A percentile compares a stretch with the other conserved stretches of the same genome.
These are phyloP conservation scores for Komagataella populi DNA, from an alignment of 805 yeast species.

Conservation along the genomic window DNA sequence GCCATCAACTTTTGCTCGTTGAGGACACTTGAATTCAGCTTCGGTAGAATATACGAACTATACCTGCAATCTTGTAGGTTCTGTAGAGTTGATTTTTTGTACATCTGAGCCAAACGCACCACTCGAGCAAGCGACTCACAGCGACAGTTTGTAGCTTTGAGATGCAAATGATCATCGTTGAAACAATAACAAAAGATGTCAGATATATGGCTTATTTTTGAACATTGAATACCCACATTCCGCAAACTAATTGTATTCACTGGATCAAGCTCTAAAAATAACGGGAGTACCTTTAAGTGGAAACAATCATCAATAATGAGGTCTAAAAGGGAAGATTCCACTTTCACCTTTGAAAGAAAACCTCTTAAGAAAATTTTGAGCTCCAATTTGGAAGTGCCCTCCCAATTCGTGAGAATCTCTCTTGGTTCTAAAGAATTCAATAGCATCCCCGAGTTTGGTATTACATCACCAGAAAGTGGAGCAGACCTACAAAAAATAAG, in stretches of 20 bases:
- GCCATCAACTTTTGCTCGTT: background rate
- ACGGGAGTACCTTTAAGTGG: conserved; percentile 29
- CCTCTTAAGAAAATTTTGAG: background rate
- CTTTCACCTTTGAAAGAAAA: conserved; percentile 12
- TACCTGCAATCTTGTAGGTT: conserved; percentile 2
- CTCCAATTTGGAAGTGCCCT: conserved; percentile 22
- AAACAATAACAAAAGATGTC: conserved; percentile 71
- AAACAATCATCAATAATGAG: conserved; percentile 27
- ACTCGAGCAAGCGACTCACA: conserved; percentile 26
- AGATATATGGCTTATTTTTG: conserved; percentile 63
- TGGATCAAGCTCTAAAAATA: conserved; percentile 51
- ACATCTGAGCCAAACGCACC: conserved; percentile 27
- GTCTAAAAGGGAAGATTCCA: conserved; percentile 8
- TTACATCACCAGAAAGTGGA: conserved; percentile 13
- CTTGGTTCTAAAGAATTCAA: conserved; percentile 39
- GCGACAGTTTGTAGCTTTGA: conserved; percentile 12
- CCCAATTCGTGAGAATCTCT: conserved; percentile 38
- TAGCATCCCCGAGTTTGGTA: conserved; percentile 29
- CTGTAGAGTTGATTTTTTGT: conserved; percentile 6
- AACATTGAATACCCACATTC: conserved; percentile 75
- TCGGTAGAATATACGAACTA: background rate
- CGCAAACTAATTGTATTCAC: conserved; percentile 63
- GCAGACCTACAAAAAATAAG: conserved; percentile 18
- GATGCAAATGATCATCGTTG: conserved; percentile 19
- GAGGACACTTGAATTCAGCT: background rate